Conservation (phyloP, 2,329 filamentous ascomycete genomes). For the Samsoniella hepiali region DNA sequence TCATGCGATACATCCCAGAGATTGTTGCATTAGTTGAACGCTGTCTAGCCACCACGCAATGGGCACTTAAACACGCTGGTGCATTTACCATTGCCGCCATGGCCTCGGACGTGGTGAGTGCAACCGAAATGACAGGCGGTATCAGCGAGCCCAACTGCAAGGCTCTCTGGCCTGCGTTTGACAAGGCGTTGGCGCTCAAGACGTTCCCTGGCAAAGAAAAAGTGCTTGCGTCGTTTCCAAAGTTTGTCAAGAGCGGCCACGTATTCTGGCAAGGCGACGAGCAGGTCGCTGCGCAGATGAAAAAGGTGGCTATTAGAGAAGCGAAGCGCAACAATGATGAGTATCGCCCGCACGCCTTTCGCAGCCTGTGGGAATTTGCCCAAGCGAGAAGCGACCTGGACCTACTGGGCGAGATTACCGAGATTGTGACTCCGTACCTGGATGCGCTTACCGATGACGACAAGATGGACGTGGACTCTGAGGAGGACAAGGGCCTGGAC, state of each 20-base stretch:
- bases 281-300: constrained; percentile 60
- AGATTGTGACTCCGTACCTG: constrained; percentile 61
- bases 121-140: constrained; percentile 53
- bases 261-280: constrained; percentile 53
- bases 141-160: constrained; percentile 59
- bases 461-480: constrained; percentile 66
- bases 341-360: constrained; percentile 75
- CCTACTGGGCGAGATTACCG: constrained; percentile 63
- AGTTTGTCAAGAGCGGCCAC: constrained; percentile 66
- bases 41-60: constrained; percentile 75
- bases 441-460: constrained; percentile 57
- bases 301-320: constrained; percentile 80
- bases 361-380: constrained; percentile 69
- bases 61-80: constrained; percentile 86
- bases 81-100: constrained; percentile 77
- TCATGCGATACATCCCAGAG: constrained; percentile 79
- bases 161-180: constrained; percentile 76
- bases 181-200: constrained; percentile 79
- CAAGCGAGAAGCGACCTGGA: constrained; percentile 65
- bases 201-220: constrained; percentile 91
- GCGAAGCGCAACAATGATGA: constrained; percentile 86
- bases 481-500: constrained; percentile 41
- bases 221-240: constrained; percentile 74
- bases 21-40: constrained; percentile 67
- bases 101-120: constrained; percentile 61